These are phyloP conservation scores for Heliamphora exappendiculata DNA, from an alignment of 148 eudicot species.

Conservation along the genomic window DNA sequence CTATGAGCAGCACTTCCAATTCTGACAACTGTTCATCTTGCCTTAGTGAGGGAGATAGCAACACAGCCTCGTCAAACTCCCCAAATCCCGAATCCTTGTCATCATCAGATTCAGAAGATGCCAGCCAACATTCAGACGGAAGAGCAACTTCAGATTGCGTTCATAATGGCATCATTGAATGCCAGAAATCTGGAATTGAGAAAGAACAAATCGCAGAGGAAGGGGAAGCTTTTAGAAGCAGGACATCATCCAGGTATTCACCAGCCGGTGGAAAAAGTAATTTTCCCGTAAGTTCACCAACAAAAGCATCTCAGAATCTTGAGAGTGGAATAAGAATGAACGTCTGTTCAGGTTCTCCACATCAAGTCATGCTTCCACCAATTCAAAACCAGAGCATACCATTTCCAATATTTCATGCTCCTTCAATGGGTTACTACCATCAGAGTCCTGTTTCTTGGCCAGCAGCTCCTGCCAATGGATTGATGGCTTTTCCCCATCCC, in stretches of 20 bases:
- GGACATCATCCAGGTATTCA: slow-evolving; percentile 15
- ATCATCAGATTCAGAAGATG: slow-evolving; percentile 79
- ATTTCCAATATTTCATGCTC: slow-evolving; percentile 64
- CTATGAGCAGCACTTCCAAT: slow-evolving; percentile 55
- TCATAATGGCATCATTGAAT: slow-evolving; percentile 25
- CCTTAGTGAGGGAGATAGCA: slow-evolving; percentile 84
- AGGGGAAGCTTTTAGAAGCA: slow-evolving; percentile 22
- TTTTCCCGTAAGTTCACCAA: slow-evolving; percentile 18
- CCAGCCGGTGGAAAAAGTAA: slow-evolving; percentile 16
- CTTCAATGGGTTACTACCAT: slow-evolving; percentile 65
- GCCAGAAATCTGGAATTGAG: slow-evolving; percentile 29
- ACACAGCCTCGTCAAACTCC: slow-evolving; percentile 51
- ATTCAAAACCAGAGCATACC: slow-evolving; percentile 47
- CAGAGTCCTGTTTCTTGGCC: slow-evolving; percentile 76
- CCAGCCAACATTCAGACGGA: slow-evolving; percentile 58
- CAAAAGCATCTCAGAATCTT: slow-evolving; percentile 21
- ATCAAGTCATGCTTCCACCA: slow-evolving; percentile 43
- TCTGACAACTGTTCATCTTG: slow-evolving; percentile 91
- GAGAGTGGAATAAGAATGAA: slow-evolving; percentile 36
- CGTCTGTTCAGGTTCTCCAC: slow-evolving; percentile 26
- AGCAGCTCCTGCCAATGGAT: slow-evolving; percentile 58
- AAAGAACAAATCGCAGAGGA: slow-evolving; percentile 15
- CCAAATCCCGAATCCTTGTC: slow-evolving; percentile 64
- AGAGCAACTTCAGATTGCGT: slow-evolving; percentile 33
- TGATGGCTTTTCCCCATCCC: slow-evolving; percentile 53